Evolutionary conservation across 176 grass and related monocot genomes (phyloP), one percentile per base, ranked within the genome.

Genomic region (Carex kokanica): DNA sequence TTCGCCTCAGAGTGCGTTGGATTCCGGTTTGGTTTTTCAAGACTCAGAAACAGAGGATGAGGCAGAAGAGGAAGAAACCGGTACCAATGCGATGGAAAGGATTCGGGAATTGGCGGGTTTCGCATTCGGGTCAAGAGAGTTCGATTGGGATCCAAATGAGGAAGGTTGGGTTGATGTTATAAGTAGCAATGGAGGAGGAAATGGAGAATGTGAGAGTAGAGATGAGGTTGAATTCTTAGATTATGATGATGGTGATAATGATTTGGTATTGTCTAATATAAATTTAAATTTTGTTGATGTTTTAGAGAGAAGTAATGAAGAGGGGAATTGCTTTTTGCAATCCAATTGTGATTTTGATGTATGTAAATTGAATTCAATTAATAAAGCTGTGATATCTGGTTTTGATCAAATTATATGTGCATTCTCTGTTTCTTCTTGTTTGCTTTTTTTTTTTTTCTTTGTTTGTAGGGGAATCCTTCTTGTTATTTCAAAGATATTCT

Each of bases 1-100:
- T 20, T 88, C 93, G 1, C 93, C 93, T 18, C 91, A 87, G 82
- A 92, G 58, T 70, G 90, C 88, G 0, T 84, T 95, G 81, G 78
- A 82, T 1, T 87, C 58, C 14, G 78, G 84, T 0, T 68, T 88
- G 21, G 58, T 52, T 6, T 82, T 82, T 32, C 90, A 88, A 66
- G 90, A 90, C 18, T 74, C 82, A 16, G 82, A 77, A 51, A 91
- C 72, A 58, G 92, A 94, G 45, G 87, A 90, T 45, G 91, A 90
- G 68, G 77, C 21, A 0, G 88, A 87, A 29, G 89, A 84, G 13
- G 83, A 77, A 74, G 79, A 82, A 52, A 49, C 7, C 6, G 13
- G 41, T 64, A 27, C 5, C 0, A 27, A 32, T 66, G 60, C 34
- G 15, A 12, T 40, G 4, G 62, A 82, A 27, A 84, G 82, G 51